Conservation (phyloP, 2,329 filamentous ascomycete genomes). For the Didymella pomorum region DNA sequence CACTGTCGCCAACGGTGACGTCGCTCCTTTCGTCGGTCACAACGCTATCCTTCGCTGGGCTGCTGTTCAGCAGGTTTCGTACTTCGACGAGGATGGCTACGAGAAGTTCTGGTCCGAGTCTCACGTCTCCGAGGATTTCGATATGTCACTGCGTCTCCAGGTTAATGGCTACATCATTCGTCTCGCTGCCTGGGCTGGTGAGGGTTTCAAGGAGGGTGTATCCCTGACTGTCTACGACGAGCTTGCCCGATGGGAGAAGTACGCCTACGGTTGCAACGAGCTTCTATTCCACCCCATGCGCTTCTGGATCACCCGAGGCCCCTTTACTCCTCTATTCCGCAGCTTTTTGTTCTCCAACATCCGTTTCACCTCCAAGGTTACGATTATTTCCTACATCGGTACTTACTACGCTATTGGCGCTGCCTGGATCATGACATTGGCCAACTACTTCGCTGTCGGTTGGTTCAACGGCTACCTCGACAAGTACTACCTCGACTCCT, state of each 20-base stretch:
- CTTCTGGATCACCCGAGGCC: constrained; percentile 67
- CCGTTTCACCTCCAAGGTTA: constrained; percentile 70
- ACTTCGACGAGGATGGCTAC: constrained; percentile 64
- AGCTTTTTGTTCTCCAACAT: constrained; percentile 68
- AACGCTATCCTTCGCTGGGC: constrained; percentile 78
- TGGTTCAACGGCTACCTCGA: constrained; percentile 78
- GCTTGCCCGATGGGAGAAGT: constrained; percentile 62
- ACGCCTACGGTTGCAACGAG: constrained; percentile 74
- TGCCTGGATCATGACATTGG: constrained; percentile 68
- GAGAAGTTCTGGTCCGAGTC: constrained; percentile 76
- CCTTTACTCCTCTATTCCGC: constrained; percentile 70
- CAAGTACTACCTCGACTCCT: constrained; percentile 79
- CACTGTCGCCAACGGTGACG: constrained; percentile 72
- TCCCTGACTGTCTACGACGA: constrained; percentile 76
- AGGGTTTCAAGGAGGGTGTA: constrained; percentile 75
- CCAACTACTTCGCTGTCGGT: constrained; percentile 74
- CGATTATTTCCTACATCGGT: constrained; percentile 72
- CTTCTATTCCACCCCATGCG: constrained; percentile 72
- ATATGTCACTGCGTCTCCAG: constrained; percentile 75
- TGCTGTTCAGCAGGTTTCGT: constrained; percentile 65
- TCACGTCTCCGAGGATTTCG: constrained; percentile 78
- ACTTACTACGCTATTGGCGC: constrained; percentile 75
- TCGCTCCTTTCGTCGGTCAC: constrained; percentile 77
- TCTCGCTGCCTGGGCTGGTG: constrained; percentile 71
- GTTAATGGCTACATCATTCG: constrained; percentile 72